Conservation (phyloP, 2,329 filamentous ascomycete genomes). For the Pseudogymnoascus sp. region DNA sequence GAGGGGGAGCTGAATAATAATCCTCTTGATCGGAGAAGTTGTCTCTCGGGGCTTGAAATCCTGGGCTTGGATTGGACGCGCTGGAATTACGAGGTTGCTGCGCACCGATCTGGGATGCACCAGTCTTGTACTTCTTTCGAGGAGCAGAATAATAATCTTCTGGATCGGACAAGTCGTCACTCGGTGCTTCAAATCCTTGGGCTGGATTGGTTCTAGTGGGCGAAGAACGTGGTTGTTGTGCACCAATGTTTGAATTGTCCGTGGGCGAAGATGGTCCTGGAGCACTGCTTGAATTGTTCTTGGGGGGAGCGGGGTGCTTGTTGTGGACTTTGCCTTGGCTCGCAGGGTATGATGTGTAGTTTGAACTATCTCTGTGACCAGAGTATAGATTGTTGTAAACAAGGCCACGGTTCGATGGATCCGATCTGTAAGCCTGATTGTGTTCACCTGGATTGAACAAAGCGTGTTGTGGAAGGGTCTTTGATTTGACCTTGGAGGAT, state of each 20-base stretch:
- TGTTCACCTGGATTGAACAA: not conserved
- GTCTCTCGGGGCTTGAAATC: too few species aligned
- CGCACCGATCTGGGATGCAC: too few species aligned
- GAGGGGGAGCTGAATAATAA: too few species aligned
- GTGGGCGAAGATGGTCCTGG: not conserved
- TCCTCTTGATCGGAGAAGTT: too few species aligned
- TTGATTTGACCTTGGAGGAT: not conserved
- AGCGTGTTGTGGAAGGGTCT: not conserved
- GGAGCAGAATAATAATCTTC: too few species aligned
- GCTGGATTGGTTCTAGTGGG: not conserved
- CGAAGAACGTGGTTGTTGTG: not conserved
- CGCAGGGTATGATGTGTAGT: not conserved
- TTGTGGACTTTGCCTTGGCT: too few species aligned
- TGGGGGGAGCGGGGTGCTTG: too few species aligned
- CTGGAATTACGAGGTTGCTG: too few species aligned
- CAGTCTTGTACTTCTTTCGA: too few species aligned
- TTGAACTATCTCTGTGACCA: not conserved
- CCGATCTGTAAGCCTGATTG: not conserved
- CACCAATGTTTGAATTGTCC: not conserved
- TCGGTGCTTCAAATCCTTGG: too few species aligned
- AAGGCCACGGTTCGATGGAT: not conserved
- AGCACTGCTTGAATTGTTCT: not conserved
- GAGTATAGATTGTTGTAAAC: not conserved
- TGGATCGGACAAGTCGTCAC: too few species aligned
- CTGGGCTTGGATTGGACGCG: too few species aligned